phyloP scores from a whole-genome alignment of 1,284 basidiomycete genomes.

The Peniophora sp. region DNA sequence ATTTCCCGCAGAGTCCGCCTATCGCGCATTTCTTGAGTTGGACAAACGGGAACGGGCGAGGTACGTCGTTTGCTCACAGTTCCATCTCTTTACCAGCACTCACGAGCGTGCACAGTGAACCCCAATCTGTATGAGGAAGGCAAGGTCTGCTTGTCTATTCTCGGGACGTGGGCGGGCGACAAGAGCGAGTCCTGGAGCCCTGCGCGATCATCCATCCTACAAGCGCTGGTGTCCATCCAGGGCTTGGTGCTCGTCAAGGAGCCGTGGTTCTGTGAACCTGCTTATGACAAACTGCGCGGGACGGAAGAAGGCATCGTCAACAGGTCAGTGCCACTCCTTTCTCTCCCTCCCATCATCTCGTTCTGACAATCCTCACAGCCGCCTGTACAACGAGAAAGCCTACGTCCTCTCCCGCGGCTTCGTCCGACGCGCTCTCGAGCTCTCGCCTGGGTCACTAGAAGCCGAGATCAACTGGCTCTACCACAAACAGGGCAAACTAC shows the following conservation, averaged over 20 bases:
- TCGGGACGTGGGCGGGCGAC: conserved; percentile 91
- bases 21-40: conserved; percentile 88
- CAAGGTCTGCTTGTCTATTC: conserved; percentile 87
- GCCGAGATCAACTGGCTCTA: conserved; percentile 75
- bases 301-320: conserved; percentile 87
- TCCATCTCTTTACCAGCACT: background rate
- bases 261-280: conserved; percentile 91
- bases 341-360: background rate
- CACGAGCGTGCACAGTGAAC: conserved; percentile 32
- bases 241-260: conserved; percentile 88
- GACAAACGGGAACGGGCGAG: conserved; percentile 90
- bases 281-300: conserved; percentile 82
- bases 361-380: conserved; percentile 25
- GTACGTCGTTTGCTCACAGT: conserved; percentile 28
- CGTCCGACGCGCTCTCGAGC: conserved; percentile 77
- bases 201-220: conserved; percentile 75
- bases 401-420: conserved; percentile 88
- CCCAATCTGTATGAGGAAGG: conserved; percentile 92
- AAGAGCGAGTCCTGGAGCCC: conserved; percentile 81
- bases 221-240: conserved; percentile 91
- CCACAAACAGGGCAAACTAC: conserved; percentile 53
- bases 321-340: conserved; percentile 33
- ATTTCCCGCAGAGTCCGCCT: conserved; percentile 84
- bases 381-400: conserved; percentile 86
- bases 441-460: conserved; percentile 65